Evolutionary conservation across 2,329 filamentous ascomycete genomes (phyloP).

Genomic region (Aspergillus unguis): DNA sequence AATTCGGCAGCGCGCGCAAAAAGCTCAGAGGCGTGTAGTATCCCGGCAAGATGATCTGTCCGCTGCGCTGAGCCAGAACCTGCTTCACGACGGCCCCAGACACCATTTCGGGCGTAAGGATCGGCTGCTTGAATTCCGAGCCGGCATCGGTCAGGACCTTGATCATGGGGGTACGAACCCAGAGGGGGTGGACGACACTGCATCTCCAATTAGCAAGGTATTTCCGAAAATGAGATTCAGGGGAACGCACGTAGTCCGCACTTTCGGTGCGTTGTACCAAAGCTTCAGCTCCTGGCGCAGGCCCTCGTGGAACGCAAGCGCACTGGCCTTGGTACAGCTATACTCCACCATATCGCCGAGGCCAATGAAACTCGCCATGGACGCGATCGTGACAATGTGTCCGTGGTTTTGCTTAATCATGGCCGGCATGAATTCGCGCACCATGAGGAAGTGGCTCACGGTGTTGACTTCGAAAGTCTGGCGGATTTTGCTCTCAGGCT

Average conservation of each 20-base stretch:
- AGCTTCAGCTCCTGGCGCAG: constrained; percentile 37
- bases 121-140: constrained; percentile 30
- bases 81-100: constrained; percentile 50
- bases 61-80: constrained; percentile 49
- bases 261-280: constrained; percentile 36
- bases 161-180: constrained; percentile 50
- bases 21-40: constrained; percentile 26
- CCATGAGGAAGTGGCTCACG: constrained; percentile 50
- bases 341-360: constrained; percentile 53
- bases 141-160: constrained; percentile 34
- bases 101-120: constrained; percentile 40
- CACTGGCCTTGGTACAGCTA: constrained; percentile 50
- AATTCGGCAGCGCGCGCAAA: constrained; percentile 40
- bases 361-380: constrained; percentile 50
- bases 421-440: constrained; percentile 51
- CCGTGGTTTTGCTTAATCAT: constrained; percentile 54
- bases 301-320: constrained; percentile 54
- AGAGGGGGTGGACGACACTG: constrained; percentile 38
- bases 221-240: not conserved
- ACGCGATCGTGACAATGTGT: constrained; percentile 56
- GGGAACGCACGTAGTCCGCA: constrained; percentile 35
- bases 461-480: constrained; percentile 54
- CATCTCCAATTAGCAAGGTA: too few relatives aligned
- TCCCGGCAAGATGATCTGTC: constrained; percentile 48
- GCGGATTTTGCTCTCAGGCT: constrained; percentile 43